Conservation (phyloP, 2,329 filamentous ascomycete species). For the Pezicula rhizophila region DNA sequence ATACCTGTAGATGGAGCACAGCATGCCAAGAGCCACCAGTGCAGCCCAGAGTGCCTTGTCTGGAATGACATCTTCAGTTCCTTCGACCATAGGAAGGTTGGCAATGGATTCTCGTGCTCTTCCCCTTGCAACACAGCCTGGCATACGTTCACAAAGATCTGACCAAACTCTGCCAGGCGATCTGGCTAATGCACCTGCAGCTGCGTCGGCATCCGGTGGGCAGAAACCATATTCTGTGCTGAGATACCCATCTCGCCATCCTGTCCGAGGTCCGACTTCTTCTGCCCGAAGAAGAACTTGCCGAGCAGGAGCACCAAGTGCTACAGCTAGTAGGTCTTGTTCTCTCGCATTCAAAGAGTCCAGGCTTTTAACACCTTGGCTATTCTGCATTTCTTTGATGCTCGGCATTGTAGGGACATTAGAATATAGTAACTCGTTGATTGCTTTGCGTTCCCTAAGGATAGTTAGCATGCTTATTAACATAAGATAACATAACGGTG, state of each 20-base stretch:
- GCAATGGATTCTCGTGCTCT: slow-evolving; percentile 44
- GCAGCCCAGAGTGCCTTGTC: slow-evolving; percentile 48
- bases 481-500: slow-evolving; percentile 1
- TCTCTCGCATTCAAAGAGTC: slow-evolving; percentile 42
- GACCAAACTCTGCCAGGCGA: slow-evolving; percentile 49
- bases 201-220: slow-evolving; percentile 43
- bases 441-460: slow-evolving; percentile 35
- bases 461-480: neutral
- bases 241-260: slow-evolving; percentile 48
- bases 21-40: slow-evolving; percentile 43
- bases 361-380: slow-evolving; percentile 36
- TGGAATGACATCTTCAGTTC: slow-evolving; percentile 42
- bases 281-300: slow-evolving; percentile 48
- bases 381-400: slow-evolving; percentile 43
- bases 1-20: slow-evolving; percentile 48
- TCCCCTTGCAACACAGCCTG: slow-evolving; percentile 43
- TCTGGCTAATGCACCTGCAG: slow-evolving; percentile 38
- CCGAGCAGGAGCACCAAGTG: slow-evolving; percentile 46
- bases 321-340: slow-evolving; percentile 43
- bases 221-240: slow-evolving; percentile 46
- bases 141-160: slow-evolving; percentile 47
- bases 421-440: slow-evolving; percentile 21
- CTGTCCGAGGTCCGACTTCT: slow-evolving; percentile 42
- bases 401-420: slow-evolving; percentile 21
- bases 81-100: slow-evolving; percentile 41